phyloP scores from a whole-genome alignment of 768 basidiomycete genomes.

The Amanita thiersii region DNA sequence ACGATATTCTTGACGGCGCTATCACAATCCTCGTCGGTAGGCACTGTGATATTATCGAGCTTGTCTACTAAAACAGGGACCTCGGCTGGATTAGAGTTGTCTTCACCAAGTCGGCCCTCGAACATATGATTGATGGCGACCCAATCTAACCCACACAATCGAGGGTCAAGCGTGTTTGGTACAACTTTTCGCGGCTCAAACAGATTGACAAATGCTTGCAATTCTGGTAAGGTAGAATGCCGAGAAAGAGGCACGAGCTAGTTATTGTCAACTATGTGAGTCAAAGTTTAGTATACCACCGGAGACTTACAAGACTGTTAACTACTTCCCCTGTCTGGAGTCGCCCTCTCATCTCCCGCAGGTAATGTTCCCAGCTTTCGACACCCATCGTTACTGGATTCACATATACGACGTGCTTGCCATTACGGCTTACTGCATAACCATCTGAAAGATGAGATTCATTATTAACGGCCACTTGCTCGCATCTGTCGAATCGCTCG shows the following conservation, averaged over 20 bases:
- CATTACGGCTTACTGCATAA: constrained; percentile 31
- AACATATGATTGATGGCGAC: constrained; percentile 66
- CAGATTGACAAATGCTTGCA: constrained; percentile 70
- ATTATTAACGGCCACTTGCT: constrained; percentile 42
- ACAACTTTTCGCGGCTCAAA: constrained; percentile 73
- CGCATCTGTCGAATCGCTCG: constrained; percentile 73
- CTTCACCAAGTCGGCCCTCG: constrained; percentile 36
- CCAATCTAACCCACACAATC: constrained; percentile 59
- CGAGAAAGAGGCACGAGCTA: constrained; percentile 80
- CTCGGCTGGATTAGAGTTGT: constrained; percentile 3
- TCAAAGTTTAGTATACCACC: not conserved
- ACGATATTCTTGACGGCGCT: constrained; percentile 59
- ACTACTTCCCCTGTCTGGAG: constrained; percentile 38
- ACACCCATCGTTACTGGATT: constrained; percentile 72
- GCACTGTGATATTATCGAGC: constrained; percentile 10
- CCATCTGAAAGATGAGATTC: constrained; percentile 16
- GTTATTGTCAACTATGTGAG: not conserved
- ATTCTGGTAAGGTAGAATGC: constrained; percentile 84
- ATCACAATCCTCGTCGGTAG: constrained; percentile 29
- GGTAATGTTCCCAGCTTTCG: constrained; percentile 44
- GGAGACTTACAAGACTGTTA: constrained; percentile 51
- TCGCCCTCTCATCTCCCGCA: constrained; percentile 27
- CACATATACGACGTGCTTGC: constrained; percentile 67
- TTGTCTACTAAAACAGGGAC: not conserved
- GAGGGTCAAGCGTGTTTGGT: constrained; percentile 67